These are phyloP conservation scores for Willaertia magna DNA, from an alignment of 208 protist species.

Conservation along the genomic window DNA sequence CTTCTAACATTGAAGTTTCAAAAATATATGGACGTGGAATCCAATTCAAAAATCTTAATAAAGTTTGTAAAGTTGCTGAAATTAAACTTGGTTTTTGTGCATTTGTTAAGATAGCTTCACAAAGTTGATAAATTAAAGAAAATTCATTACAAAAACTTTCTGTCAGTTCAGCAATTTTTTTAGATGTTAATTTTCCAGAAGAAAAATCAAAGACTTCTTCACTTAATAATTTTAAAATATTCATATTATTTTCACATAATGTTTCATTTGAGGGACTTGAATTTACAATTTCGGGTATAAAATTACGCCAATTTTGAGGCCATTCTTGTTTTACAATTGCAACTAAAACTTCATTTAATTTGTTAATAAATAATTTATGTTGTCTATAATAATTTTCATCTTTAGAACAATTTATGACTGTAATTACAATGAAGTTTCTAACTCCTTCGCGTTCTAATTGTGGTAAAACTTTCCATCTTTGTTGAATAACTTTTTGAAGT, in stretches of 20 bases:
- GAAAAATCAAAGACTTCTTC: constrained; percentile 93
- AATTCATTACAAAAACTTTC: constrained; percentile 83
- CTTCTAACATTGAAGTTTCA: constrained; percentile 64
- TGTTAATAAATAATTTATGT: constrained; percentile 53
- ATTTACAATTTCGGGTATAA: constrained; percentile 91
- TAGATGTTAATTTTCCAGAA: constrained; percentile 80
- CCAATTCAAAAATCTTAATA: constrained; percentile 22
- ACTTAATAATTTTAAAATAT: constrained; percentile 85
- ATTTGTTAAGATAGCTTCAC: constrained; percentile 37
- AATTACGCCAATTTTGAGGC: constrained; percentile 89
- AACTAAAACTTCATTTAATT: constrained; percentile 70
- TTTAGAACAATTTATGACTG: background rate
- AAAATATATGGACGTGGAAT: constrained; percentile 65
- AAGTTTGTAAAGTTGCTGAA: constrained; percentile 20
- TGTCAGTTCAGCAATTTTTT: constrained; percentile 87
- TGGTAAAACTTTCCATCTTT: constrained; percentile 1
- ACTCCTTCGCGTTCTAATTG: background rate
- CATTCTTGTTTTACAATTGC: constrained; percentile 95
- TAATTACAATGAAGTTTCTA: background rate
- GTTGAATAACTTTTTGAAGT: background rate
- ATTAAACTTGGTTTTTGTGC: constrained; percentile 36
- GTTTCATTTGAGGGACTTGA: constrained; percentile 67
- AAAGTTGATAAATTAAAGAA: constrained; percentile 79
- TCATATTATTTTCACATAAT: constrained; percentile 94
- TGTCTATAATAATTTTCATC: background rate